phyloP scores from a whole-genome alignment of 805 yeast genomes.

The Metschnikowia rubicola region DNA sequence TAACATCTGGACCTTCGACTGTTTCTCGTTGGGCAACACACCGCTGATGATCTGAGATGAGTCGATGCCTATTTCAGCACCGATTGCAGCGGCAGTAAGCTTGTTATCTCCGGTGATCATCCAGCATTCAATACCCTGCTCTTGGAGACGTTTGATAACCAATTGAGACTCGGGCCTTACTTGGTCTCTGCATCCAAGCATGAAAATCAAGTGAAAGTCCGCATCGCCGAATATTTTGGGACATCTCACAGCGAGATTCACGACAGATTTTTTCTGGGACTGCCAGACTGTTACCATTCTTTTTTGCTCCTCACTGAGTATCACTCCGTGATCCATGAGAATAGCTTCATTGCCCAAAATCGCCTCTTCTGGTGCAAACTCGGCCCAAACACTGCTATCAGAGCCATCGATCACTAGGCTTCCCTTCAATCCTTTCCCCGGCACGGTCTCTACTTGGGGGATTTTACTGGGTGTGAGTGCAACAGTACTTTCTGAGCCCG shows the following conservation, averaged over 20 bases:
- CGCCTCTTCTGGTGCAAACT: constrained; percentile 33
- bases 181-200: constrained; percentile 60
- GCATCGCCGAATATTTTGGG: constrained; percentile 23
- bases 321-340: constrained; percentile 45
- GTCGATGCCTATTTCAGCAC: constrained; percentile 54
- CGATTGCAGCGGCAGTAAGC: constrained; percentile 66
- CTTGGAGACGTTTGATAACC: constrained; percentile 40
- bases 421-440: constrained; percentile 62
- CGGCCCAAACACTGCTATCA: constrained; percentile 29
- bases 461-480: constrained; percentile 32
- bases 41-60: constrained; percentile 55
- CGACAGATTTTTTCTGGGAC: constrained; percentile 57
- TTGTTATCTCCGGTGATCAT: constrained; percentile 77
- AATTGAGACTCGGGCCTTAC: constrained; percentile 53
- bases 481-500: not conserved
- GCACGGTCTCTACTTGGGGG: constrained; percentile 48
- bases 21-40: constrained; percentile 72
- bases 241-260: constrained; percentile 48
- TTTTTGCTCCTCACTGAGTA: constrained; percentile 32
- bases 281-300: constrained; percentile 52
- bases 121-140: constrained; percentile 55
- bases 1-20: constrained; percentile 53
- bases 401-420: constrained; percentile 24
- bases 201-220: constrained; percentile 38
- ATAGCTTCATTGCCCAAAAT: constrained; percentile 61